A percentile compares a stretch with the other conserved stretches of the same genome.
Evolutionary conservation across 1,284 basidiomycete genomes (phyloP).

Genomic region (Microbotryum scabiosae): DNA sequence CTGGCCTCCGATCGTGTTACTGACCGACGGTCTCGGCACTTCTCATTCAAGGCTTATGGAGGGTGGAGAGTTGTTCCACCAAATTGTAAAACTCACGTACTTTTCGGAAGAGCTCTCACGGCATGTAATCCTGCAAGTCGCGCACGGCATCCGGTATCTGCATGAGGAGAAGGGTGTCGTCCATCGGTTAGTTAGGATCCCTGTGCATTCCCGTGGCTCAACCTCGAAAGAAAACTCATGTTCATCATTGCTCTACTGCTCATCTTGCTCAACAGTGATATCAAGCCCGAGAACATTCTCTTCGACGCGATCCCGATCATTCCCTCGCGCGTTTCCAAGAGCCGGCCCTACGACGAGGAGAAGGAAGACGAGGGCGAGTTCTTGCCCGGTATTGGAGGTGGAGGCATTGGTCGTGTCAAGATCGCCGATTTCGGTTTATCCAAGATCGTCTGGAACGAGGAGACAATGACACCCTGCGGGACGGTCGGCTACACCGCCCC

Average conservation of each 20-base stretch:
- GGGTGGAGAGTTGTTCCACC: conserved; percentile 97
- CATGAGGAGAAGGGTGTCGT: conserved; percentile 98
- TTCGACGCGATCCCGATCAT: conserved; percentile 91
- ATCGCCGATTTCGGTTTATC: conserved; percentile 98
- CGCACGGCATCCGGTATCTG: conserved; percentile 86
- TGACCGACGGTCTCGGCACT: not conserved
- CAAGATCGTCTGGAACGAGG: conserved; percentile 98
- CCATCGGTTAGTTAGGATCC: conserved; percentile 54
- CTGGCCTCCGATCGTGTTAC: not conserved
- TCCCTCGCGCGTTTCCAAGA: conserved; percentile 66
- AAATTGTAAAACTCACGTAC: conserved; percentile 98
- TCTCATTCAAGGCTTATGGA: conserved; percentile 63
- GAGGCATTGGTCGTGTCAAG: conserved; percentile 95
- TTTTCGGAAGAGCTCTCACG: conserved; percentile 91
- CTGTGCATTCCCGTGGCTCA: too few relatives aligned
- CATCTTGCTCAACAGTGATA: conserved; percentile 51
- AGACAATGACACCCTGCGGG: conserved; percentile 98
- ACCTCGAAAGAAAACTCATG: conserved; percentile 1
- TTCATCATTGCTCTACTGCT: not conserved
- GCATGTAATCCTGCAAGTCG: conserved; percentile 96
- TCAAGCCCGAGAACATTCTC: conserved; percentile 96
- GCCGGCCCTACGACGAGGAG: conserved; percentile 91
- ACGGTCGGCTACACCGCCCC: conserved; percentile 99
- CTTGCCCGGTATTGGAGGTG: conserved; percentile 79
- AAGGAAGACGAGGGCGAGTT: conserved; percentile 99